Base-by-base conservation (phyloP, 352 stramenopile genomes). In the Globisporangium parvum region DNA sequence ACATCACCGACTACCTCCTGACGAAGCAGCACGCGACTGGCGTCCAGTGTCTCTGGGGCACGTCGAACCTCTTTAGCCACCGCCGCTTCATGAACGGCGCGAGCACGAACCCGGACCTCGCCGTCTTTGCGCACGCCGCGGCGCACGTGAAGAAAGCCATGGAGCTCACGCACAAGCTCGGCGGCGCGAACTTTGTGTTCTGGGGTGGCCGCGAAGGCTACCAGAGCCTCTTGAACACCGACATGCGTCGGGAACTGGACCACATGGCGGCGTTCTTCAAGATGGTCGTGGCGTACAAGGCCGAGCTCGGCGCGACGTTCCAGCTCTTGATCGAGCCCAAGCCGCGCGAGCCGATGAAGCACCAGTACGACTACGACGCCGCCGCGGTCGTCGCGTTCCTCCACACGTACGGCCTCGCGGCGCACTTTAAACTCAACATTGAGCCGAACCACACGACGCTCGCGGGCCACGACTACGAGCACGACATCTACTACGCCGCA, bases 321-420 rank as follows among this genome's bases (percentile, higher is more conserved):
- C 76, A 92, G 66, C 78, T 95, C 47, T 69, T 96, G 12, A 70
- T 94, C 11, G 85, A 96, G 65, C 85, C 83, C 52, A 96, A 96
- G 70, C 85, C 85, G 23, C 60, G 76, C 45, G 87, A 96, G 63
- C 87, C 87, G 20, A 90, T 76, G 59, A 93, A 93, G 67, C 87
- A 95, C 66, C 83, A 95, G 69, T 96, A 95, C 73, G 85, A 95
- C 71, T 94, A 92, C 62, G 85, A 95, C 55, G 83, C 84, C 9
- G 78, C 87, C 26, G 93, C 85, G 3, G 72, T 85, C 33, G 86
- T 95, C 37, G 73, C 79, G n/a, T 96, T 96, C 65, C 67, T 96
- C 40, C 67, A 84, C 55, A 69, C 58, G 47, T 89, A 96, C 62
- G 75, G 69, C 6, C 66, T 96, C 20, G 64, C 87, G 24, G 67